Percentiles rank a stretch among this genome's conserved stretches.
These are phyloP conservation scores for Rhododendron kiyosumense DNA, from an alignment of 148 eudicot genomes.

Conservation along the genomic window DNA sequence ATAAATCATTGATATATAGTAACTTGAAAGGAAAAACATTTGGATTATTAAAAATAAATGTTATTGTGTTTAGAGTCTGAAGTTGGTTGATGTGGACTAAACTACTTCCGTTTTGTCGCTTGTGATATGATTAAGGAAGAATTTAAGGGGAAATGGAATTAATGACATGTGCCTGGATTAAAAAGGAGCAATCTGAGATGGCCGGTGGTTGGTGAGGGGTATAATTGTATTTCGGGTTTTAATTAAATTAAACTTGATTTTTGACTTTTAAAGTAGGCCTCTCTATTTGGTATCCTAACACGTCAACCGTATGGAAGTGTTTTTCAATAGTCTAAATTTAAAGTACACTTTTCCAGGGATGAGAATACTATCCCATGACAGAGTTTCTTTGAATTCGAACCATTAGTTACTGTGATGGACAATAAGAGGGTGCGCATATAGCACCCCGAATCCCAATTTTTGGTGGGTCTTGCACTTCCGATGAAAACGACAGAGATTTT, in stretches of 20 bases:
- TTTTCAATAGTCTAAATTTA: no score
- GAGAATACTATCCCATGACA: no score
- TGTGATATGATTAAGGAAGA: neutral
- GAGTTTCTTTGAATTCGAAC: no score
- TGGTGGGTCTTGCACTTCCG: neutral
- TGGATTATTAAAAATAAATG: neutral
- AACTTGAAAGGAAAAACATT: neutral
- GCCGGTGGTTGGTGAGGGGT: neutral
- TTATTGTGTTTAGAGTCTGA: neutral
- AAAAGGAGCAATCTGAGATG: neutral
- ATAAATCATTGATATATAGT: no score
- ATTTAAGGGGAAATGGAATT: neutral
- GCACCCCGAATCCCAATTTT: no score
- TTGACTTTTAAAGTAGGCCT: neutral
- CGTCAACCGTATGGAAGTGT: no score
- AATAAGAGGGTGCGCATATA: no score
- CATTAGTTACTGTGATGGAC: no score
- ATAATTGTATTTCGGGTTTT: neutral
- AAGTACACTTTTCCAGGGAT: no score
- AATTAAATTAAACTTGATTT: neutral
- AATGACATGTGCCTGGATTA: neutral
- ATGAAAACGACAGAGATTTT: neutral
- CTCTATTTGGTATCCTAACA: neutral
- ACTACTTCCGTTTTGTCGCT: neutral
- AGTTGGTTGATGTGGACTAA: neutral